Percentiles rank a stretch among this genome's conserved stretches.
phyloP scores from a whole-genome alignment of 2,329 filamentous ascomycete genomes.

The Trichoderma lentiforme region DNA sequence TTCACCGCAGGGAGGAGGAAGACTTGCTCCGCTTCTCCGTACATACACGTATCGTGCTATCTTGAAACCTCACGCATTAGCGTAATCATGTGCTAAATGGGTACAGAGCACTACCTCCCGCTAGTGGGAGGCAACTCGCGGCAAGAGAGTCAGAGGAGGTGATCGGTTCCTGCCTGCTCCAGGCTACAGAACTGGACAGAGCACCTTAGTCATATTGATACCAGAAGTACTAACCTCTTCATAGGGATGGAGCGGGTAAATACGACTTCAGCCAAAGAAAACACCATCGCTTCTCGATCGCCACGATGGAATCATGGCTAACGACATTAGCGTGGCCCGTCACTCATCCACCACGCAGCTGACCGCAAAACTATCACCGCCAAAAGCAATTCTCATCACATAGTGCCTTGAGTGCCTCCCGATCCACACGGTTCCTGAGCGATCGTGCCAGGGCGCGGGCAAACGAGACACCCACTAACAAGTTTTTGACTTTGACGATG shows the following conservation, averaged over 20 bases:
- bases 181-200: neutral
- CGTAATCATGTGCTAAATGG: neutral
- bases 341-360: neutral
- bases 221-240: neutral
- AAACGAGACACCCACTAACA: neutral
- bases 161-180: neutral
- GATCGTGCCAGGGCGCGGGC: constrained; percentile 14
- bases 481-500: constrained; percentile 8
- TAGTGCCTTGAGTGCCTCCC: neutral
- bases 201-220: neutral
- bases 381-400: constrained; percentile 16
- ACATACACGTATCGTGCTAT: neutral
- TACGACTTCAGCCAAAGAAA: neutral
- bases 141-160: neutral
- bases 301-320: constrained; percentile 6
- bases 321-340: neutral
- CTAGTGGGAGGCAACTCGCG: neutral
- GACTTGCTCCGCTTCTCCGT: neutral
- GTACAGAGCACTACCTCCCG: neutral
- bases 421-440: constrained; percentile 16
- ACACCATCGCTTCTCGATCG: neutral
- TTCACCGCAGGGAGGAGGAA: neutral
- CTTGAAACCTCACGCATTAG: neutral
- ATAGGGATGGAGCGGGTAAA: neutral
- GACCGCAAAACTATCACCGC: neutral